phyloP scores from a whole-genome alignment of 108 stramenopile genomes.

The Skeletonema menzelii region DNA sequence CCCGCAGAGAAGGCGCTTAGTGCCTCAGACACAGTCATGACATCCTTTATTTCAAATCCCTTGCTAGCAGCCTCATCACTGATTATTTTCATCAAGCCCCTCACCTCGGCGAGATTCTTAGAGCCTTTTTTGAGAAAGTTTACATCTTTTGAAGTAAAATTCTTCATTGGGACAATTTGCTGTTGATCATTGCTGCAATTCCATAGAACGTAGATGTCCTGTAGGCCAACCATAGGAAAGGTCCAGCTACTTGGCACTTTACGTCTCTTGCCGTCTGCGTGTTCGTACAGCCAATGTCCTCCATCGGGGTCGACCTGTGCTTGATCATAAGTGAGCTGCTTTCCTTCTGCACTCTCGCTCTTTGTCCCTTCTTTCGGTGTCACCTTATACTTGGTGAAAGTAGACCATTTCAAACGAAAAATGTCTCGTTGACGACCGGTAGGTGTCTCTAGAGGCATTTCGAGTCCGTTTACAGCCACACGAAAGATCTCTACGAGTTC shows the following conservation, averaged over 20 bases:
- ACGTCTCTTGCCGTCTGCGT: constrained; percentile 2
- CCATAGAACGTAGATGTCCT: constrained; percentile 14
- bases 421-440: background rate
- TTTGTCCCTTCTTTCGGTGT: background rate
- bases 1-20: background rate
- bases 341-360: background rate
- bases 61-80: background rate
- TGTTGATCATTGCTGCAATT: background rate
- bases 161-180: background rate
- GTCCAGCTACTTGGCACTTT: constrained; percentile 15
- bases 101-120: constrained; percentile 4
- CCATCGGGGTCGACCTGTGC: background rate
- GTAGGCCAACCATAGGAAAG: constrained; percentile 7
- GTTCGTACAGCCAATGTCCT: constrained; percentile 9
- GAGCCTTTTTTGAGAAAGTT: background rate
- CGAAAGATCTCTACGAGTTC: background rate
- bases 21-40: background rate
- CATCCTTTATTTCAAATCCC: background rate
- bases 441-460: background rate
- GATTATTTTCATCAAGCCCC: background rate
- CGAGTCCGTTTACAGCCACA: background rate
- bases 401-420: constrained; percentile 7
- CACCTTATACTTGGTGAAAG: background rate
- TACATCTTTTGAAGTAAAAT: background rate
- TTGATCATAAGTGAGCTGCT: background rate